phyloP scores from a whole-genome alignment of 2,329 filamentous ascomycete genomes.

The Trichoderma guizhouense region DNA sequence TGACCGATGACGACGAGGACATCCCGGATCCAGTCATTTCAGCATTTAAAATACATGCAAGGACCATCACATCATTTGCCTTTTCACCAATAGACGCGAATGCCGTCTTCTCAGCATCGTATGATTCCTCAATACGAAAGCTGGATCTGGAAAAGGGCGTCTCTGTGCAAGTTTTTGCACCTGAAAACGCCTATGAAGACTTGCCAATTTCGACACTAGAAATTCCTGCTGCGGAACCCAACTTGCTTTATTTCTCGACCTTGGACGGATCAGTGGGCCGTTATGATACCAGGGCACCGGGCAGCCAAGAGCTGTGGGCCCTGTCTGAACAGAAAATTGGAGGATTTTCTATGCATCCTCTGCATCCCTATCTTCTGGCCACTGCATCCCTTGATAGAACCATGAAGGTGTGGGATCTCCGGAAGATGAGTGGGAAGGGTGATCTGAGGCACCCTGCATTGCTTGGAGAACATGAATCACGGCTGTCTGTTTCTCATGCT shows the following conservation, averaged over 20 bases:
- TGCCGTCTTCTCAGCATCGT: constrained; percentile 78
- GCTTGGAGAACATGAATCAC: constrained; percentile 76
- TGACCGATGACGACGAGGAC: constrained; percentile 67
- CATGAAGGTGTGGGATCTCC: constrained; percentile 87
- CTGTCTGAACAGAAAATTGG: constrained; percentile 93
- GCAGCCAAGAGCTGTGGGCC: constrained; percentile 63
- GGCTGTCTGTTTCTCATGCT: constrained; percentile 86
- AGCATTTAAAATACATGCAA: constrained; percentile 83
- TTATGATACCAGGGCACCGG: constrained; percentile 67
- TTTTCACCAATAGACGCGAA: constrained; percentile 72
- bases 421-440: constrained; percentile 67
- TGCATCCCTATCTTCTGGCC: constrained; percentile 75
- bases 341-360: constrained; percentile 81
- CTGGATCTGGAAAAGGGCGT: constrained; percentile 78
- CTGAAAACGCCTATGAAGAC: constrained; percentile 65
- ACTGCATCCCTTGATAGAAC: constrained; percentile 89
- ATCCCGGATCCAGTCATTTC: constrained; percentile 73
- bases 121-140: constrained; percentile 87
- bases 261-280: constrained; percentile 76
- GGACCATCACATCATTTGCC: constrained; percentile 82
- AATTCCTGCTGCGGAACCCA: constrained; percentile 65
- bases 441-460: constrained; percentile 62
- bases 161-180: constrained; percentile 78
- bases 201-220: constrained; percentile 81
- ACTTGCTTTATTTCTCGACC: constrained; percentile 82